Evolutionary conservation across 2,329 filamentous ascomycete genomes (phyloP).

Genomic region (Teratosphaeria pseudoeucalypti): DNA sequence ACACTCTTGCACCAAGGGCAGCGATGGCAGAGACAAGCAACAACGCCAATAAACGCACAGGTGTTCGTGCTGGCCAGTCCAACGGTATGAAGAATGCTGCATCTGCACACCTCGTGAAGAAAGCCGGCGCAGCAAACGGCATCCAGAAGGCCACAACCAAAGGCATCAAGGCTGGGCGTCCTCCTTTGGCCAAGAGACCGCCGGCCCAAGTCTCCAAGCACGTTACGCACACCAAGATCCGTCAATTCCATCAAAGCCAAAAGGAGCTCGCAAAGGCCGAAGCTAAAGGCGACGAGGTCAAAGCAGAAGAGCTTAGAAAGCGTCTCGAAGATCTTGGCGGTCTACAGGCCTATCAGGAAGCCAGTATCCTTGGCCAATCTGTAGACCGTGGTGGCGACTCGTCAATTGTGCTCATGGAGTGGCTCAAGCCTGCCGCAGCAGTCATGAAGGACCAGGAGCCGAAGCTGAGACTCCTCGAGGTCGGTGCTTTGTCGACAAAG

Average conservation of each 20-base stretch:
- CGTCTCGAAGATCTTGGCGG: constrained; percentile 49
- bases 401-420: constrained; percentile 48
- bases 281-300: constrained; percentile 29
- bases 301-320: constrained; percentile 33
- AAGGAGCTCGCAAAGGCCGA: constrained; percentile 46
- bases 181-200: neutral
- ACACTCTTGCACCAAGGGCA: neutral
- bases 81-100: neutral
- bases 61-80: neutral
- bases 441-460: constrained; percentile 4
- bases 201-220: neutral
- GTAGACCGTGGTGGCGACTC: constrained; percentile 53
- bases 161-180: constrained; percentile 1
- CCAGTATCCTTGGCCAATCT: constrained; percentile 53
- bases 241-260: constrained; percentile 43
- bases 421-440: constrained; percentile 34
- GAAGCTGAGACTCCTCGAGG: constrained; percentile 63
- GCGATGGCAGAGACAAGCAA: neutral
- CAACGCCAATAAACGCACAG: neutral
- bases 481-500: constrained; percentile 72
- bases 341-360: constrained; percentile 49
- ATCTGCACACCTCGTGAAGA: neutral
- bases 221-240: constrained; percentile 1
- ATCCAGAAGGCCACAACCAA: neutral
- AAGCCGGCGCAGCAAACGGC: neutral